Evolutionary conservation across 306 rosid species (phyloP).

Genomic region (Amphicarpaea edgeworthii): DNA sequence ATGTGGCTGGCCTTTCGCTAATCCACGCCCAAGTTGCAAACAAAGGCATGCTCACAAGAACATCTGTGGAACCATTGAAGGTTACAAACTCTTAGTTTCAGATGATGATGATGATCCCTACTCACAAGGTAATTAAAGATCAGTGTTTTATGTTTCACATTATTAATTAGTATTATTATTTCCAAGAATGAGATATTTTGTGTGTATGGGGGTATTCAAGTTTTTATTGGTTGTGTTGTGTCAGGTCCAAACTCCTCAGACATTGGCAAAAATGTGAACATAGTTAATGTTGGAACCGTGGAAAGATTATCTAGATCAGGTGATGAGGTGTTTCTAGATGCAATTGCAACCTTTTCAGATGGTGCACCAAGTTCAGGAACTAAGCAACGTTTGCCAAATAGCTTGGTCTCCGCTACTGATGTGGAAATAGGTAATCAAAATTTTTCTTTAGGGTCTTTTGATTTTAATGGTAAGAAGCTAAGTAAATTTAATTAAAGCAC

Average conservation of each 20-base stretch:
- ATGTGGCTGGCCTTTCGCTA: conserved; percentile 81
- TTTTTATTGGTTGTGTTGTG: conserved; percentile 42
- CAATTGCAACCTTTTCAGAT: conserved; percentile 67
- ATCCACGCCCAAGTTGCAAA: conserved; percentile 73
- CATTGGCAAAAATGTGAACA: conserved; percentile 38
- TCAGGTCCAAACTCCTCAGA: conserved; percentile 56
- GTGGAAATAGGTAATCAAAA: conserved; percentile 40
- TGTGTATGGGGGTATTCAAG: background rate
- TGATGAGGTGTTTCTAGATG: conserved; percentile 69
- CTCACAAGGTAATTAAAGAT: conserved; percentile 58
- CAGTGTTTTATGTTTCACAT: conserved; percentile 17
- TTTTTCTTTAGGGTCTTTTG: conserved; percentile 43
- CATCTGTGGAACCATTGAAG: conserved; percentile 86
- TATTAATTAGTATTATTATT: too few relatives aligned
- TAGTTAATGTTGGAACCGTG: conserved; percentile 41
- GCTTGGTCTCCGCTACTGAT: conserved; percentile 14
- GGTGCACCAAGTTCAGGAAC: conserved; percentile 37
- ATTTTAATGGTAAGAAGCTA: conserved; percentile 50
- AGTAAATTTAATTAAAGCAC: conserved; percentile 5
- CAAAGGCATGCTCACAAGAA: conserved; percentile 78
- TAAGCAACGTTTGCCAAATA: conserved; percentile 6
- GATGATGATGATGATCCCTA: conserved; percentile 59
- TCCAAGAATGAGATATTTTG: background rate
- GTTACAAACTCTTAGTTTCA: conserved; percentile 53
- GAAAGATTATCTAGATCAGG: conserved; percentile 49